Percentiles rank a stretch among this genome's conserved stretches.
Conservation (phyloP, 345 rosid genomes). For the Carallia pectinifolia region DNA sequence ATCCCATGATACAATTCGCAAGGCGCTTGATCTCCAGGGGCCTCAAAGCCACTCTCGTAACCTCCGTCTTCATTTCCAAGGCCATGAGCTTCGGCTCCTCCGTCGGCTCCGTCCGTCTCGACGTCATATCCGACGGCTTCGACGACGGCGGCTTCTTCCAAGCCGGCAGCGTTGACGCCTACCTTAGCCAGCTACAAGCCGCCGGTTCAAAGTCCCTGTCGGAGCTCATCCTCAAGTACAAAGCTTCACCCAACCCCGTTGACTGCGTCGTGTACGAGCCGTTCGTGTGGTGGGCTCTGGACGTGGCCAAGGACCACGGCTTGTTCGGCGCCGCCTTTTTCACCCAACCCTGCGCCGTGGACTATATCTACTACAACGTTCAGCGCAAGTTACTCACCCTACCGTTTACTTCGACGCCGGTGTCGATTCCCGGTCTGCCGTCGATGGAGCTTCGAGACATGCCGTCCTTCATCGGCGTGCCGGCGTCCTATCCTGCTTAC, state of each 20-base stretch:
- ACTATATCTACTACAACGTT: not conserved
- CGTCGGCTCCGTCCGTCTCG: constrained; percentile 12
- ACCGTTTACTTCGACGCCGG: not conserved
- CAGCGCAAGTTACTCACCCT: not conserved
- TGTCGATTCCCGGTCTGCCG: constrained; percentile 16
- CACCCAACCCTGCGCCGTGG: not conserved
- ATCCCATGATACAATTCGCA: constrained; percentile 26
- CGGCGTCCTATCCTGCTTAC: constrained; percentile 23
- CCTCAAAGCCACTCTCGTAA: constrained; percentile 7
- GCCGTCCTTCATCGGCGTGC: constrained; percentile 20
- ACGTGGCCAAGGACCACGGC: not conserved
- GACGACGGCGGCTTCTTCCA: constrained; percentile 11
- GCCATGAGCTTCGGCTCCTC: constrained; percentile 17
- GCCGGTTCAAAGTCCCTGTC: not conserved
- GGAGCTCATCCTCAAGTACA: not conserved
- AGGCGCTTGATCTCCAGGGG: constrained; percentile 24
- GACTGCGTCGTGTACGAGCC: not conserved
- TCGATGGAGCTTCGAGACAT: constrained; percentile 17
- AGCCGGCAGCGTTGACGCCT: not conserved
- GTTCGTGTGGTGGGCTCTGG: not conserved
- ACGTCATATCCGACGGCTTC: constrained; percentile 21
- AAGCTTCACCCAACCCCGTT: not conserved
- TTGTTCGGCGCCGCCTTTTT: not conserved
- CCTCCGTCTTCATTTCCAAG: constrained; percentile 19
- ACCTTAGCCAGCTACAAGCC: not conserved